Evolutionary conservation across 441 rosid genomes (phyloP), one percentile per base, ranked within the genome.

Genomic region (Macaranga tanarius): DNA sequence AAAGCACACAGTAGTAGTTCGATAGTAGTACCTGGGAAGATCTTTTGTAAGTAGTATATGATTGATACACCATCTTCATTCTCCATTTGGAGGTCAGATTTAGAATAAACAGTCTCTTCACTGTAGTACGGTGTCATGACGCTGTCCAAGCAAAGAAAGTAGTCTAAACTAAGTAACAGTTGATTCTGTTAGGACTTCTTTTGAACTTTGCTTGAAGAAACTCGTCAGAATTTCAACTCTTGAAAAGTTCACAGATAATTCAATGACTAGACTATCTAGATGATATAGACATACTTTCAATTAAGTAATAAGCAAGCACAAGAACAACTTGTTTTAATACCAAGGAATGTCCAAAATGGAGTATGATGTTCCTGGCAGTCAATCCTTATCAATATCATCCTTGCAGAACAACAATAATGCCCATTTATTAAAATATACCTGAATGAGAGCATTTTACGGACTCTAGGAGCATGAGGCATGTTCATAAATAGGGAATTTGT

Each of bases 11-110:
- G 52, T 65, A 58, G 58, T 67, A 71, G 62, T 65, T 70, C 66
- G 58, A 72, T 72, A 67, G 54, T 70, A 72, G 31, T 73, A 95
- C 98, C 99, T 82, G 98, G 97, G 75, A 79, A 93, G 76, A 93
- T 95, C 84, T 93, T 95, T 78, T 92, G 99, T 90, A 95, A 79
- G 82, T 95, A 95, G 88, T 80, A 95, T 68, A 95, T 84, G 82
- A 90, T 88, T 9, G 99, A 95, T 65, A 95, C 82, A 82, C 99
- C 99, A 76, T 93, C 99, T 83, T 95, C 99, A 84, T 93, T 95
- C 77, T 95, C 99, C 91, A 86, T 85, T 79, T 91, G 98, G 51
- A 95, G 97, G 75, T 95, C 99, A 70, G 87, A 77, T 79, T 87
- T 93, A 62, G 99, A 93, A 76, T 93, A 95, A 55, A 95, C 94